phyloP scores from a whole-genome alignment of 257 asterid species.

The Perilla frutescens region DNA sequence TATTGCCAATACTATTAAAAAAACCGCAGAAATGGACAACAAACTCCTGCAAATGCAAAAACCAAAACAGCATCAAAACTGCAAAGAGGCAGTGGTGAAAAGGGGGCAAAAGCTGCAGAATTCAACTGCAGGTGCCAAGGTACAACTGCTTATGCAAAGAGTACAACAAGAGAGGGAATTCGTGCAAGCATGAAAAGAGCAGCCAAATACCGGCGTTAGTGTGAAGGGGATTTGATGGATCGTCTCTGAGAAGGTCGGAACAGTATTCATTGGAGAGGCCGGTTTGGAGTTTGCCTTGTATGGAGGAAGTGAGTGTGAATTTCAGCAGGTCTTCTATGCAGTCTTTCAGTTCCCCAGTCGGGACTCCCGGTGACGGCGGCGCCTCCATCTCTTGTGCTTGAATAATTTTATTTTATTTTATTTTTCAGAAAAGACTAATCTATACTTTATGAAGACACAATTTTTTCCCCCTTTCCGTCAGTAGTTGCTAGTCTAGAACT shows the following conservation, averaged over 20 bases:
- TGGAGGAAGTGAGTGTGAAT: constrained; percentile 57
- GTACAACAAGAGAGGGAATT: constrained; percentile 14
- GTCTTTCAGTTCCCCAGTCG: constrained; percentile 50
- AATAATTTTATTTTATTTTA: too few species aligned
- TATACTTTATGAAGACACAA: too few species aligned
- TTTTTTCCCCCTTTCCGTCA: too few species aligned
- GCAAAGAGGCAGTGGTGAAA: background rate
- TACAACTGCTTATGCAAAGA: constrained; percentile 20
- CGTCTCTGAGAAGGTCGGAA: constrained; percentile 59
- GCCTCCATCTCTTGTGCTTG: background rate
- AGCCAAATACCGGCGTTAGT: constrained; percentile 31
- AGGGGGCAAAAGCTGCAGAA: background rate
- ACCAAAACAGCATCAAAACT: background rate
- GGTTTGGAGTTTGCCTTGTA: constrained; percentile 47
- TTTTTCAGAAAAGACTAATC: too few species aligned
- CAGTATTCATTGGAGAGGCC: constrained; percentile 70
- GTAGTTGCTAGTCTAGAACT: too few species aligned
- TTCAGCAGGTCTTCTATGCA: constrained; percentile 64
- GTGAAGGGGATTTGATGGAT: constrained; percentile 37
- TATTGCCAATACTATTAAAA: background rate
- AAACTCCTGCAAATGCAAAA: background rate
- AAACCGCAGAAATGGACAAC: background rate
- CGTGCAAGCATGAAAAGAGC: constrained; percentile 1
- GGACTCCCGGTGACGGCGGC: constrained; percentile 51
- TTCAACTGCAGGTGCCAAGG: constrained; percentile 5